Evolutionary conservation across 2,329 filamentous ascomycete genomes (phyloP).

Genomic region (Epichloe hybrida): DNA sequence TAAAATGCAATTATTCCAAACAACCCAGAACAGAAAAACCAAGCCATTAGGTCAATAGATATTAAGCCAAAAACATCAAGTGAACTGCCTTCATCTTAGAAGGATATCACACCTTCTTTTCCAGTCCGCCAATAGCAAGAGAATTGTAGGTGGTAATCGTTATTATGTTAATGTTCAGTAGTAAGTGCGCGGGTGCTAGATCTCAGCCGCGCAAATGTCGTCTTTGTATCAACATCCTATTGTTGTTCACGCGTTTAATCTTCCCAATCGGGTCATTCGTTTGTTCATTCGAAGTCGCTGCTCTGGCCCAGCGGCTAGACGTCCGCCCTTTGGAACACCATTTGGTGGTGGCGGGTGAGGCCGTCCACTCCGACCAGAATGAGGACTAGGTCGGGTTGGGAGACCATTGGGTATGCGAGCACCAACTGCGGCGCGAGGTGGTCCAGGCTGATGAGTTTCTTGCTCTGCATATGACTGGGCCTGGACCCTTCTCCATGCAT

Average conservation of each 20-base stretch:
- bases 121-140: too few species aligned
- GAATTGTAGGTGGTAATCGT: too few species aligned
- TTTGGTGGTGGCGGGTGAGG: neutral
- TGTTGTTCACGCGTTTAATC: constrained; percentile 27
- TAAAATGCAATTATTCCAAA: neutral
- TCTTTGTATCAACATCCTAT: constrained; percentile 15
- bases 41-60: neutral
- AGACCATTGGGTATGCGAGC: constrained; percentile 12
- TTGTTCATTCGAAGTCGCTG: constrained; percentile 41
- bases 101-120: neutral
- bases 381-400: constrained; percentile 10
- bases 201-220: neutral
- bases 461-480: constrained; percentile 9
- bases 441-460: constrained; percentile 7
- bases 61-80: neutral
- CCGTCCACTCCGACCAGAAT: constrained; percentile 6
- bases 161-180: too few species aligned
- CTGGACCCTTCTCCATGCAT: constrained; percentile 52
- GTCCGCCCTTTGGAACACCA: constrained; percentile 7
- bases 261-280: constrained; percentile 45
- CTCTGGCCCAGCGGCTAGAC: constrained; percentile 7
- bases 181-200: too few species aligned
- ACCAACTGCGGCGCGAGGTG: constrained; percentile 5
- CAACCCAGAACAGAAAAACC: neutral
- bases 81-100: neutral